phyloP scores from a whole-genome alignment of 441 rosid species.

The Populus hybrid region DNA sequence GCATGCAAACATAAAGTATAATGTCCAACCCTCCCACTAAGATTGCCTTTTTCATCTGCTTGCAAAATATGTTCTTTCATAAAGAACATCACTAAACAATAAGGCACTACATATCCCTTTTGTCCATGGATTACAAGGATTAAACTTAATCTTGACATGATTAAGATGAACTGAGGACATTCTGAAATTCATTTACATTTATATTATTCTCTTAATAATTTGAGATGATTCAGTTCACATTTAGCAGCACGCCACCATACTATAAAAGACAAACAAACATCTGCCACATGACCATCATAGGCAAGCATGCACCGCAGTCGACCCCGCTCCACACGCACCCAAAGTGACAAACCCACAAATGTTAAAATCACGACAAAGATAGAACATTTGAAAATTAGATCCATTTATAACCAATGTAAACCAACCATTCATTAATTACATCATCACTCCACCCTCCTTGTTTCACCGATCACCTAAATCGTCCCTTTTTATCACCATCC shows the following conservation, averaged over 20 bases:
- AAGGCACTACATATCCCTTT: neutral
- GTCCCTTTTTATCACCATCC: conserved; percentile 4
- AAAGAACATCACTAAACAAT: neutral
- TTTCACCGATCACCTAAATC: neutral
- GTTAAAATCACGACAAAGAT: neutral
- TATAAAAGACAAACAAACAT: neutral
- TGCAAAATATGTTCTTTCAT: neutral
- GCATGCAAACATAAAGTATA: neutral
- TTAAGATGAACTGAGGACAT: neutral
- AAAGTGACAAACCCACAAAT: neutral
- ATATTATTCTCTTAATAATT: neutral
- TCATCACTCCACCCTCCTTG: neutral
- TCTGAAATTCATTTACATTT: neutral
- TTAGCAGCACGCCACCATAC: neutral
- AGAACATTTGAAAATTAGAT: neutral
- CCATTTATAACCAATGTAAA: neutral
- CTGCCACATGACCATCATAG: neutral
- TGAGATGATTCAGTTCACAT: neutral
- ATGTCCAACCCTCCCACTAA: neutral
- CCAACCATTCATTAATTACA: neutral
- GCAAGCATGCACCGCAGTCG: neutral
- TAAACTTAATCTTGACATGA: neutral
- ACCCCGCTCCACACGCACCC: neutral
- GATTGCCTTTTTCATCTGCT: neutral
- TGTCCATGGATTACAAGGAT: neutral